Conservation (phyloP, 1,139 yeast species). For the Hansenula lynferdii region DNA sequence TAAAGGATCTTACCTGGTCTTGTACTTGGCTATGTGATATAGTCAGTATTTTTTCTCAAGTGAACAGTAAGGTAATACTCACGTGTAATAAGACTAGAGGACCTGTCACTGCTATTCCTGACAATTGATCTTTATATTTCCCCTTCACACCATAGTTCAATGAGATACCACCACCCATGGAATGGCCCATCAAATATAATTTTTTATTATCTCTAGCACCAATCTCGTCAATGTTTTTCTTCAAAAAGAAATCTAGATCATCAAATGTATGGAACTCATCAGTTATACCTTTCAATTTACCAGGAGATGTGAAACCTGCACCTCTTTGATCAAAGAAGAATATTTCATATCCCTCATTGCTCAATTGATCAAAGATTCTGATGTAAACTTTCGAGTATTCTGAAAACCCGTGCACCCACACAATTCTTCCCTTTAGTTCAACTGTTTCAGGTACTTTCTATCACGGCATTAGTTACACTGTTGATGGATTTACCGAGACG, state of each 20-base stretch:
- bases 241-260: constrained; percentile 61
- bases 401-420: constrained; percentile 78
- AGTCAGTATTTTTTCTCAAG: constrained; percentile 8
- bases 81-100: constrained; percentile 61
- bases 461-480: not conserved
- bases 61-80: constrained; percentile 2
- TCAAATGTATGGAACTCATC: constrained; percentile 58
- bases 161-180: constrained; percentile 93
- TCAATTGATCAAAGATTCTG: constrained; percentile 54
- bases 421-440: constrained; percentile 46
- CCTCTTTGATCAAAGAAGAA: constrained; percentile 88
- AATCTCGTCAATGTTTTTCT: constrained; percentile 28
- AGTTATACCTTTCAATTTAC: constrained; percentile 56
- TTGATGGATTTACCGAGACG: not conserved
- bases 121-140: constrained; percentile 44
- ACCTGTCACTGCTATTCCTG: constrained; percentile 56
- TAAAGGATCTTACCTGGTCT: constrained; percentile 49
- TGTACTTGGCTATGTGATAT: constrained; percentile 34
- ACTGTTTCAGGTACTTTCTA: constrained; percentile 30
- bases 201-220: constrained; percentile 30
- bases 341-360: constrained; percentile 62
- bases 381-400: constrained; percentile 57
- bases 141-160: constrained; percentile 75
- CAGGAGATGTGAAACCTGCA: constrained; percentile 70
- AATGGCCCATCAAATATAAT: constrained; percentile 70